Percentiles rank a stretch among this genome's conserved stretches.
Conservation (phyloP, 1,284 basidiomycete species). For the Ganoderma resinaceum region DNA sequence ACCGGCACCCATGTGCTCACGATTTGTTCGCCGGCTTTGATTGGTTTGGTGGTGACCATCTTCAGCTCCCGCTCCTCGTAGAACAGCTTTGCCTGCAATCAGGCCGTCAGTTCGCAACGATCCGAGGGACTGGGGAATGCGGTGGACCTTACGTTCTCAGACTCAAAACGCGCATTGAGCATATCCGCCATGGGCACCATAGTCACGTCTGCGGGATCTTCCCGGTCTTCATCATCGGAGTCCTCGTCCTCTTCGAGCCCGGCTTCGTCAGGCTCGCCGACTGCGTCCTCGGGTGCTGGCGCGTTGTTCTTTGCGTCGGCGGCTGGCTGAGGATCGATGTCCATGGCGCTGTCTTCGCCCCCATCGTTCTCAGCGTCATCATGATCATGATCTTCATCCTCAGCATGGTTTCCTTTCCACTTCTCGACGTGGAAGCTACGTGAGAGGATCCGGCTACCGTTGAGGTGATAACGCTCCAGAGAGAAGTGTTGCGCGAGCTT, state of each 20-base stretch:
- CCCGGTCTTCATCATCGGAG: conserved; percentile 65
- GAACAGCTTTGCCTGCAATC: conserved; percentile 81
- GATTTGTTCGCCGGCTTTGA: conserved; percentile 88
- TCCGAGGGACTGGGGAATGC: background rate
- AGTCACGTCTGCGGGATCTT: conserved; percentile 76
- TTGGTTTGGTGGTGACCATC: conserved; percentile 84
- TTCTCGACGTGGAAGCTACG: conserved; percentile 85
- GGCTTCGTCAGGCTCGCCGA: conserved; percentile 37
- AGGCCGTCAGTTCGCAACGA: background rate
- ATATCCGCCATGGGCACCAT: conserved; percentile 99
- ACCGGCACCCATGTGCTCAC: conserved; percentile 49
- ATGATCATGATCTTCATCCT: conserved; percentile 58
- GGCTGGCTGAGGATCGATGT: conserved; percentile 56
- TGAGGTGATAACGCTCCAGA: conserved; percentile 83
- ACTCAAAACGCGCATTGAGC: conserved; percentile 88
- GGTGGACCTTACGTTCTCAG: conserved; percentile 74
- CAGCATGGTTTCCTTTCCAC: conserved; percentile 49
- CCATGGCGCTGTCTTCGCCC: conserved; percentile 45
- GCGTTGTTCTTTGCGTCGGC: conserved; percentile 36
- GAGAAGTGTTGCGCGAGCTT: conserved; percentile 65
- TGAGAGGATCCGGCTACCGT: conserved; percentile 94
- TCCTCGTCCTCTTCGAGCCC: conserved; percentile 40
- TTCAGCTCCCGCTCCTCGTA: conserved; percentile 76
- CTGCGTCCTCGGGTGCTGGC: conserved; percentile 35
- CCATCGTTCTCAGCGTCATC: conserved; percentile 41